Base-by-base conservation (phyloP, 1,284 basidiomycete genomes). In the Anthracocystis setariae region DNA sequence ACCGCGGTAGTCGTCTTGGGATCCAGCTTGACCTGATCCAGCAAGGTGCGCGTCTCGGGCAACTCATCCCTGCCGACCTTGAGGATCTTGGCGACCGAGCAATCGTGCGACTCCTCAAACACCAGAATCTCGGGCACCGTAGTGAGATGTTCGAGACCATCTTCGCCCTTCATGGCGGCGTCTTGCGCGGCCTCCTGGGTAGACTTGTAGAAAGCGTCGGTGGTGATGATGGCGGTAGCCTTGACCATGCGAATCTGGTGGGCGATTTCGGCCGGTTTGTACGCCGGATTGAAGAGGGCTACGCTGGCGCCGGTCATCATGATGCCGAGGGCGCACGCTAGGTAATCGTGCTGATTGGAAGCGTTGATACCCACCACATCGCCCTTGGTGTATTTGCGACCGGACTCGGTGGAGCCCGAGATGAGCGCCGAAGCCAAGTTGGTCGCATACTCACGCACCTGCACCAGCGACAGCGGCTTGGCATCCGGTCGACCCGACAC, bases 281-380 rank as follows among this genome's bases (percentile, higher is more conserved):
- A 81, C n/a, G 76, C 70, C 1, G 80, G 80, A 51, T 81, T 82
- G 64, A 75, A 71, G 13, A 82, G 70, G 23, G 77, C 79, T 2
- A 74, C 68, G 23, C 76, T 65, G 24, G 71, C 77, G 23, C 79
- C 79, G 17, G 73, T 74, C 35, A 81, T 65, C 65, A 80, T 77
- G 39, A 74, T 55, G 40, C 76, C 80, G 10, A 82, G 65, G 4
- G 72, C 75, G 15, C 58, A 71, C 9, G 73, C 53, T 5, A 75
- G 50, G 44, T 81, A 82, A 47, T 82, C 80, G 54, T 82, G 78
- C 55, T 80, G 77, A 55, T 78, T 80, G 38, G 72, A 46, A 7
- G 75, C 62, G 38, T 71, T 77, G 58, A 81, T 60, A 24, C 60
- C 64, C 21, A 77, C 59, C 10, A 81, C 77, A 45, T 81, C 74